Base-by-base conservation (phyloP, 495 filamentous ascomycete genomes). In the Margaritispora aquatica region DNA sequence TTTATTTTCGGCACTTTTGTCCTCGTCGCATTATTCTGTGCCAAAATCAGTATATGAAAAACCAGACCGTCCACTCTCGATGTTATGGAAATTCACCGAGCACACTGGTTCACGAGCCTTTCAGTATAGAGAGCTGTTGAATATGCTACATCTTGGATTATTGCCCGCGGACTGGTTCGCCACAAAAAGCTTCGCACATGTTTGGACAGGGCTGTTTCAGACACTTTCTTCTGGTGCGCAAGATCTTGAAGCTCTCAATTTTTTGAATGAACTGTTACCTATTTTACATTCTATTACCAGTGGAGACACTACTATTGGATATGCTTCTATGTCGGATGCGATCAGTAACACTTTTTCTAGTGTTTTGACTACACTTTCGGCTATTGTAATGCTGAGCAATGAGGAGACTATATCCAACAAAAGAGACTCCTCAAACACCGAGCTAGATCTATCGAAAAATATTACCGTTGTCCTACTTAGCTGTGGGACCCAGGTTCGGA, bases 81-180 rank as follows among this genome's bases (percentile, higher is more conserved):
- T 73, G 2, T 41, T 70, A 44, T 63, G 67, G 53, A 60, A 68
- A 11, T 73, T 66, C 27, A 59, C 57, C 7, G 60, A 63, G 7
- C 59, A 71, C 22, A 64, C 66, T 11, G 57, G 49, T 1, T 64
- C 63, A 8, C 54, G 51, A 13, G 57, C 64, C 3, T 72, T 74
- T 57, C 58, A 69, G 22, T 66, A 72, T 23, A 67, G 71, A 26
- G 69, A 74, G 51, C 61, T 77, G 51, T 64, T 69, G 0, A 49
- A 53, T 1, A 49, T 81, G 19, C 51, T 81, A 41, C 63, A 60
- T 2, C 58, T 61, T 26, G 69, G 63, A 1, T 50, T 60, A 19
- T 62, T 82, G 26, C 74, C 77, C 0, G 49, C 64, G 23, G 66
- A 72, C 15, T 79, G 78, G 79, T 58, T 81, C 20, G 66, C 76